Percentiles rank a stretch among this genome's conserved stretches.
phyloP scores from a whole-genome alignment of 139 green algal genomes.

The Micractinium sp. region DNA sequence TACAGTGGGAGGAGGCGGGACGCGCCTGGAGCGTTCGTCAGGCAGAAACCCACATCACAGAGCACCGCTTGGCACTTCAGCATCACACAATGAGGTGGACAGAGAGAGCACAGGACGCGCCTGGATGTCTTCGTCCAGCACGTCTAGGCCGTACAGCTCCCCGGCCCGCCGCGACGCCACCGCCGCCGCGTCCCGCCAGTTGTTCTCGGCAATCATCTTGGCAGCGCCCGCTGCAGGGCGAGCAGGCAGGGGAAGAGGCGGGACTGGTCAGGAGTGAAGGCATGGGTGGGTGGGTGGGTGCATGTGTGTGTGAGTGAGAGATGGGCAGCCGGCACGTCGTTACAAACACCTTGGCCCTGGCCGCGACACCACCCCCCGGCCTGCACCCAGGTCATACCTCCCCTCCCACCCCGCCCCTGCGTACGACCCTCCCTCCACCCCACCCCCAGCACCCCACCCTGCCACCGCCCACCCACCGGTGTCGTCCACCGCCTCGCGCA shows the following conservation, averaged over 20 bases:
- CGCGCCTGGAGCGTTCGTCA: too few relatives aligned
- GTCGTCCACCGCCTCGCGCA: conserved; percentile 89
- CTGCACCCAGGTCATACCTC: too few relatives aligned
- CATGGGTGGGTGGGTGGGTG: not conserved
- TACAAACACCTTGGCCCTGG: too few relatives aligned
- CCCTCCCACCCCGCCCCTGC: too few relatives aligned
- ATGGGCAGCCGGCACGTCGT: too few relatives aligned
- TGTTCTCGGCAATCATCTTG: conserved; percentile 63
- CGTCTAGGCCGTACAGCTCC: conserved; percentile 77
- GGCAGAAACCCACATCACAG: too few relatives aligned
- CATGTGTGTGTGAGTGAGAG: not conserved
- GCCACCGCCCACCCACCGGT: conserved; percentile 53
- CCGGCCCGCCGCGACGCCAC: conserved; percentile 74
- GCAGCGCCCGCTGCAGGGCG: conserved; percentile 77
- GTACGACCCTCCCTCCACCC: too few relatives aligned
- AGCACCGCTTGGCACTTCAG: too few relatives aligned
- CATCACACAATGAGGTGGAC: not conserved
- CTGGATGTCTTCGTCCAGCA: conserved; percentile 83
- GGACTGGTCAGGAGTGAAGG: too few relatives aligned
- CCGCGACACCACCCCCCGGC: too few relatives aligned
- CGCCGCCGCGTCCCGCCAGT: conserved; percentile 38
- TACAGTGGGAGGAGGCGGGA: too few relatives aligned
- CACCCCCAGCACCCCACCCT: not conserved
- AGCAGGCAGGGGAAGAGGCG: too few relatives aligned
- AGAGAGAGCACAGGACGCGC: not conserved